phyloP scores from a whole-genome alignment of 805 yeast species.

The Suhomyces sp. region DNA sequence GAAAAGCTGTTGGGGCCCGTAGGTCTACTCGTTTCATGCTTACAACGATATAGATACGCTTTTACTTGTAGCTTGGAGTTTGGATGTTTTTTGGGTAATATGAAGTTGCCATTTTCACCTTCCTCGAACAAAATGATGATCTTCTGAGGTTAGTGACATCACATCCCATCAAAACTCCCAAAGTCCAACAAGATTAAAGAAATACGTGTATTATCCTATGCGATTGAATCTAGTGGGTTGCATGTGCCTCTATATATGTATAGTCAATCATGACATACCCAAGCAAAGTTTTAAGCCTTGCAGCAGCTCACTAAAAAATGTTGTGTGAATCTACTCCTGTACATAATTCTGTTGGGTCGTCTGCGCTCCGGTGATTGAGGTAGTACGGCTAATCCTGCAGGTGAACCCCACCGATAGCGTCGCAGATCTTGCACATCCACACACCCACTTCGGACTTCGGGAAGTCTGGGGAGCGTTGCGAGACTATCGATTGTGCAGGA shows the following conservation, averaged over 20 bases:
- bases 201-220: background rate
- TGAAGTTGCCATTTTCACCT: background rate
- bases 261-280: background rate
- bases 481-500: background rate
- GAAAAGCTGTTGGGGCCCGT: background rate
- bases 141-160: background rate
- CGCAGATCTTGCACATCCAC: background rate
- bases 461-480: background rate
- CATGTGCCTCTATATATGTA: background rate
- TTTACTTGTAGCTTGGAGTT: background rate
- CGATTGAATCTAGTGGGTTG: background rate
- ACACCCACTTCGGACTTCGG: background rate
- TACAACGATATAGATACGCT: background rate
- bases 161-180: background rate
- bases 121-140: background rate
- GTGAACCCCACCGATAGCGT: background rate
- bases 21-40: background rate
- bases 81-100: background rate
- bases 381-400: background rate
- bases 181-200: background rate
- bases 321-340: slow-evolving; percentile 1
- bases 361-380: background rate
- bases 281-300: background rate
- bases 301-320: background rate
- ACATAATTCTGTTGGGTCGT: slow-evolving; percentile 4